Evolutionary conservation across 345 rosid species (phyloP).

Genomic region (Mangifera indica): DNA sequence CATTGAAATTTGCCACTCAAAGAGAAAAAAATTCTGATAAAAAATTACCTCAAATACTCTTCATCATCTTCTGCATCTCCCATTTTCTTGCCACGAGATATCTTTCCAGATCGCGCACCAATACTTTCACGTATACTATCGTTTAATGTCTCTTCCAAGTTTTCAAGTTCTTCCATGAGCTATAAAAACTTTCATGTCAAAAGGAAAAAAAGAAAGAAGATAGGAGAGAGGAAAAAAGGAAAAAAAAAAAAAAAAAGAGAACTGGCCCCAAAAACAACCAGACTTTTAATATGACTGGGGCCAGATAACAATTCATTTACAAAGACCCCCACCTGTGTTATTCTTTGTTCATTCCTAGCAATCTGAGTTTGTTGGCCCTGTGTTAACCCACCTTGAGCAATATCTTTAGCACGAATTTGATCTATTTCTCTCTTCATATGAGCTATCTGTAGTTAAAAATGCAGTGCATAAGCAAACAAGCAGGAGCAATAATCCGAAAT

Average conservation of each 20-base stretch:
- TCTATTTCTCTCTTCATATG: conserved; percentile 96
- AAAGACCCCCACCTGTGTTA: conserved; percentile 52
- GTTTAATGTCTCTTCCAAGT: conserved; percentile 91
- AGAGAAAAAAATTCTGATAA: conserved; percentile 14
- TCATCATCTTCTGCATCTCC: conserved; percentile 66
- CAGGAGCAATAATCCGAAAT: background rate
- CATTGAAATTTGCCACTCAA: conserved; percentile 10
- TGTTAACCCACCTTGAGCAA: conserved; percentile 91
- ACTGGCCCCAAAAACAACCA: conserved; percentile 9
- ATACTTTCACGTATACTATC: conserved; percentile 93
- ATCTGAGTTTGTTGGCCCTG: conserved; percentile 99
- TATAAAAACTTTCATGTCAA: conserved; percentile 26
- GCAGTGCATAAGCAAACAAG: conserved; percentile 4
- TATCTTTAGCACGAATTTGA: conserved; percentile 94
- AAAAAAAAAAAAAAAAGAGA: background rate
- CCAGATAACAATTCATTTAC: background rate
- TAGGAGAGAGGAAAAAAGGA: background rate
- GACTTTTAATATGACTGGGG: background rate
- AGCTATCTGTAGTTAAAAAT: conserved; percentile 54
- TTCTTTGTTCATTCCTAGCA: conserved; percentile 96
- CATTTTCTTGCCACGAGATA: conserved; percentile 48
- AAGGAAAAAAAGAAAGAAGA: background rate
- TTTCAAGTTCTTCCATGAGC: conserved; percentile 94
- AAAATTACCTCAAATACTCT: conserved; percentile 55
- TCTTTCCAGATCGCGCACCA: conserved; percentile 70